Base-by-base conservation (phyloP, 768 basidiomycete species). In the Collybiopsis confluens region DNA sequence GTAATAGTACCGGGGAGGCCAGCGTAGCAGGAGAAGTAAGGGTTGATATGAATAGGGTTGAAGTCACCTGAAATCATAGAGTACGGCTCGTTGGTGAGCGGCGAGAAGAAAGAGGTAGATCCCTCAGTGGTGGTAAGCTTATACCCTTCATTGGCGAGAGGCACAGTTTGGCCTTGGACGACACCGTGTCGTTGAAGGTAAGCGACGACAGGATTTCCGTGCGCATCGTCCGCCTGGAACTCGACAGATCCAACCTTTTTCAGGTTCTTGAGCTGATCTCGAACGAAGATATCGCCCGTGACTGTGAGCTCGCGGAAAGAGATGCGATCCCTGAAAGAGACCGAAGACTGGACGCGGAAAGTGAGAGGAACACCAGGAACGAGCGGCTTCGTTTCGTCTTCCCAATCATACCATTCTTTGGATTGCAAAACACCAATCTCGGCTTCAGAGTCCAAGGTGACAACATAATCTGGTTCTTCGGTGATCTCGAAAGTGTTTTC, bases 361-460 rank as follows among this genome's bases (percentile, higher is more conserved):
- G 93, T 83, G 46, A 99, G 84, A 1, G 82, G 80, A 33, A 87
- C 87, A 21, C 95, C 94, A 7, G 88, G 80, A 40, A 81, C 73
- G 45, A 95, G 83, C 23, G 92, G 88, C 53, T 79, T 79, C 5
- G 82, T 74, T 41, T 90, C 84, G 62, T 96, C 87, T 48, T 89
- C 86, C 96, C 95, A 98, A 46, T 87, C 85, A 71, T 98, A 94
- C 97, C 97, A 99, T 65, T 96, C 90, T 75, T 99, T 99, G 43
- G 91, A 92, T 65, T 89, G 84, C 5, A 99, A 75, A 16, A 98
- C 92, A 38, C 92, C 95, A 58, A 98, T 86, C 28, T 79, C 81
- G 2, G 92, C 89, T 58, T 92, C 87, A 4, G 78, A 85, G 30
- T 77, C 73, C 55, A 97, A 64, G 33, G 85, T 76, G 16, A 99